Evolutionary conservation across 1,284 basidiomycete genomes (phyloP).

Genomic region (Malassezia japonica): DNA sequence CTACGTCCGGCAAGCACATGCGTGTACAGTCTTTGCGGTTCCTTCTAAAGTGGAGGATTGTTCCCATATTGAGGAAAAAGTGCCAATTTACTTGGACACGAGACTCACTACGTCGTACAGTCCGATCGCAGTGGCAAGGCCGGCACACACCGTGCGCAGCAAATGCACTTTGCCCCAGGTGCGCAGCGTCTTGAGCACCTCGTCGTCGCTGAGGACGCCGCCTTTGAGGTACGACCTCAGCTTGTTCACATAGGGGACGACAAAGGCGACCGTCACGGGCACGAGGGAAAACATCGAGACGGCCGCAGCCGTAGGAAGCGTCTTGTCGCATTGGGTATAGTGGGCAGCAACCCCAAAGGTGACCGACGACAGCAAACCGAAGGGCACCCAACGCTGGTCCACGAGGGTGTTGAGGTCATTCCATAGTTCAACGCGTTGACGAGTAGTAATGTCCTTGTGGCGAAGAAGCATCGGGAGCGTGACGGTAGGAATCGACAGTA

Average conservation of each 20-base stretch:
- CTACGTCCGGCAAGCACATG: no score
- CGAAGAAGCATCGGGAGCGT: neutral
- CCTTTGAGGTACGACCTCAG: neutral
- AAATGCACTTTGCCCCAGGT: neutral
- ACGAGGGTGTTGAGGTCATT: neutral
- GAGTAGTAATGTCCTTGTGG: neutral
- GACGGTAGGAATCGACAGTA: neutral
- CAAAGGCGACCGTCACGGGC: neutral
- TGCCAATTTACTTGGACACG: no score
- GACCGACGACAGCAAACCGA: neutral
- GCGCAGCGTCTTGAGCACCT: neutral
- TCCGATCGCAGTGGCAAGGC: neutral
- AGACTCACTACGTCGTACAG: no score
- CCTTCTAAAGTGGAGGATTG: no score
- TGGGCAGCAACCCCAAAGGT: neutral
- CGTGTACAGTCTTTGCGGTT: no score
- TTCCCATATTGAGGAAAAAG: no score
- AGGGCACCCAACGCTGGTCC: neutral
- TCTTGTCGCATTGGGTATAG: neutral
- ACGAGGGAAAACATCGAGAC: neutral
- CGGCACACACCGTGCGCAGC: neutral
- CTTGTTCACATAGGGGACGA: neutral
- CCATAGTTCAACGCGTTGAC: neutral
- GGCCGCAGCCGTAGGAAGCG: neutral
- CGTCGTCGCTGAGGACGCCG: neutral